Evolutionary conservation across 345 rosid species (phyloP).

Genomic region (Cardiospermum halicacabum): DNA sequence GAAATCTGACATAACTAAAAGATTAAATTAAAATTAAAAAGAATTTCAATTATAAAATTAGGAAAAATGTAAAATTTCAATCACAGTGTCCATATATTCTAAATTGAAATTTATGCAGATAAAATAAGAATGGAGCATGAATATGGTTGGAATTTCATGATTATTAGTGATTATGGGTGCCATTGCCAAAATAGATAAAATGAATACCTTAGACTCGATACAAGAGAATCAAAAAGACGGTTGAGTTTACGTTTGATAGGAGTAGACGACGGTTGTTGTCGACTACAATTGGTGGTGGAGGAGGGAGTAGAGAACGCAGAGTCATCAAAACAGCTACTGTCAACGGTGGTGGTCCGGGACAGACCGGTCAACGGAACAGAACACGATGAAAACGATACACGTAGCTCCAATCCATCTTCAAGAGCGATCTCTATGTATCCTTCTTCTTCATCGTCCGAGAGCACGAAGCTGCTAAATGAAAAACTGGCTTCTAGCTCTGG

Average conservation of each 20-base stretch:
- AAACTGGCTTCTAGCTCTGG: slow-evolving; percentile 25
- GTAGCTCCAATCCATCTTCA: slow-evolving; percentile 22
- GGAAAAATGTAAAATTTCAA: too few species aligned
- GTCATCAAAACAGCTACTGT: not conserved
- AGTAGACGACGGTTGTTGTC: not conserved
- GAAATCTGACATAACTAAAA: too few species aligned
- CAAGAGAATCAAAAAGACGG: slow-evolving; percentile 11
- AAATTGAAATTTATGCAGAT: too few species aligned
- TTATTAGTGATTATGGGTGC: too few species aligned
- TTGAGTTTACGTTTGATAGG: slow-evolving; percentile 9
- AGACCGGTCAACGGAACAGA: slow-evolving; percentile 5
- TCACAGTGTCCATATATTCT: too few species aligned
- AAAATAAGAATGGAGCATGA: too few species aligned
- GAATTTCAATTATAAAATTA: too few species aligned
- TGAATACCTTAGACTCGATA: slow-evolving; percentile 13
- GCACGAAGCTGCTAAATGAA: slow-evolving; percentile 18
- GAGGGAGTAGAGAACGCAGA: not conserved
- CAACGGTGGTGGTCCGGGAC: not conserved
- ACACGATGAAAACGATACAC: slow-evolving; percentile 34
- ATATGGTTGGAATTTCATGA: too few species aligned
- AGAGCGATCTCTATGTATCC: slow-evolving; percentile 41
- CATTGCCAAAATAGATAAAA: too few species aligned
- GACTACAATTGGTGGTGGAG: not conserved
- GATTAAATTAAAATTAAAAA: too few species aligned
- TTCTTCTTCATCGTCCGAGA: slow-evolving; percentile 20